Evolutionary conservation across 768 basidiomycete genomes (phyloP).

Genomic region (Termitomyces sp.): DNA sequence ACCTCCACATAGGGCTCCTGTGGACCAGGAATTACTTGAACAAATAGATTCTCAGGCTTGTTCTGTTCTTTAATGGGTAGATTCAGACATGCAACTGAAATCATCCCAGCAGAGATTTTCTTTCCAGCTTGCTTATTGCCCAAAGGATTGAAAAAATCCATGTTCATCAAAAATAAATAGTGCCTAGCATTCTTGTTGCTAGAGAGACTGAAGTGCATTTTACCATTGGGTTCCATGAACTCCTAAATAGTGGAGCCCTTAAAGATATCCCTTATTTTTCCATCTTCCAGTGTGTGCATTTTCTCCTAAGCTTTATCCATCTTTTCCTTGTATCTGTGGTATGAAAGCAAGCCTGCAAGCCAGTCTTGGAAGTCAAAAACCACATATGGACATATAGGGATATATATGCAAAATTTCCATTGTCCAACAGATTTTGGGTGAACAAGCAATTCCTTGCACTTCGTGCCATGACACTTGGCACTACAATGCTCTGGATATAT

Average conservation of each 20-base stretch:
- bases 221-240: too few species aligned
- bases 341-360: constrained; percentile 20
- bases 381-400: constrained; percentile 21
- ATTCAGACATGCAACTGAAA: too few species aligned
- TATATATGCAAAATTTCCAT: neutral
- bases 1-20: constrained; percentile 20
- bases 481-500: constrained; percentile 10
- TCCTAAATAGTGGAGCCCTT: too few species aligned
- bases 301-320: constrained; percentile 19
- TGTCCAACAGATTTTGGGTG: neutral
- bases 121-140: too few species aligned
- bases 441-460: constrained; percentile 9
- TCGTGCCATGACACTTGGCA: constrained; percentile 8
- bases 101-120: too few species aligned
- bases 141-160: too few species aligned
- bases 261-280: too few species aligned
- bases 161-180: too few species aligned
- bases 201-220: too few species aligned
- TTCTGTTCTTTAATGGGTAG: constrained; percentile 17
- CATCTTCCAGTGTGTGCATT: constrained; percentile 12
- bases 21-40: constrained; percentile 31
- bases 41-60: constrained; percentile 29
- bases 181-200: too few species aligned
- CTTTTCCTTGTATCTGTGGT: constrained; percentile 19
- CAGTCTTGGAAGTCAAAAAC: constrained; percentile 25